Evolutionary conservation across 1,284 basidiomycete species (phyloP).

Genomic region (Gymnopus androsaceus): DNA sequence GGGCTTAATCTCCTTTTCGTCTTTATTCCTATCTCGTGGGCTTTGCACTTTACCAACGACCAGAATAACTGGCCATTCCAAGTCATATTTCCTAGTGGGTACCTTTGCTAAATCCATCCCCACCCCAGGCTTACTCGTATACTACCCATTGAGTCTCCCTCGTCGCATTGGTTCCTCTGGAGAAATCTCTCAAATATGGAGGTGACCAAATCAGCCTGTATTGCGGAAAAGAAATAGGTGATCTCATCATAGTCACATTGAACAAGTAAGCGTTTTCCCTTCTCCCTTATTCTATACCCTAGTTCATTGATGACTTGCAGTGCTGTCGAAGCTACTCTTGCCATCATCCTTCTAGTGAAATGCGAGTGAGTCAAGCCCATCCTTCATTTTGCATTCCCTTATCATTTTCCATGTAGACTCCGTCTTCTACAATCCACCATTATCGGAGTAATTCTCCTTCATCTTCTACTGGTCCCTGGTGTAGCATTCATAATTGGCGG

Average conservation of each 20-base stretch:
- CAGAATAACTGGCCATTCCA: conserved; percentile 27
- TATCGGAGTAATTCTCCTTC: conserved; percentile 61
- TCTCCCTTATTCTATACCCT: conserved; percentile 8
- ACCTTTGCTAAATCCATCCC: neutral
- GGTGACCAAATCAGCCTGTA: conserved; percentile 65
- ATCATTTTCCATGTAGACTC: conserved; percentile 34
- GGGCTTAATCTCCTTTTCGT: conserved; percentile 60
- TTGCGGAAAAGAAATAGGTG: conserved; percentile 57
- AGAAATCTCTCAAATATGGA: conserved; percentile 59
- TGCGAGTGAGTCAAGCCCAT: conserved; percentile 36
- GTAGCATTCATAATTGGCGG: conserved; percentile 64
- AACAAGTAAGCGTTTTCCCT: conserved; percentile 52
- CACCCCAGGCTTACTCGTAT: conserved; percentile 21
- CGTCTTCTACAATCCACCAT: conserved; percentile 62
- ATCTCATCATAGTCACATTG: conserved; percentile 57
- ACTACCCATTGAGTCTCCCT: conserved; percentile 53
- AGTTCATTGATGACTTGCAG: conserved; percentile 27
- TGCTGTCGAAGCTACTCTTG: conserved; percentile 63
- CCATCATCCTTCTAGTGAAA: conserved; percentile 61
- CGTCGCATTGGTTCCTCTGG: conserved; percentile 57
- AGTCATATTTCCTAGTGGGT: conserved; percentile 43
- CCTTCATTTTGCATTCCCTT: neutral
- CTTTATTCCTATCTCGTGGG: conserved; percentile 66
- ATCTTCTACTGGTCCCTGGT: conserved; percentile 63
- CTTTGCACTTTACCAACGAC: conserved; percentile 45